A percentile compares a stretch with the other conserved stretches of the same genome.
phyloP scores from a whole-genome alignment of 768 basidiomycete genomes.

The Kwoniella dendrophila region DNA sequence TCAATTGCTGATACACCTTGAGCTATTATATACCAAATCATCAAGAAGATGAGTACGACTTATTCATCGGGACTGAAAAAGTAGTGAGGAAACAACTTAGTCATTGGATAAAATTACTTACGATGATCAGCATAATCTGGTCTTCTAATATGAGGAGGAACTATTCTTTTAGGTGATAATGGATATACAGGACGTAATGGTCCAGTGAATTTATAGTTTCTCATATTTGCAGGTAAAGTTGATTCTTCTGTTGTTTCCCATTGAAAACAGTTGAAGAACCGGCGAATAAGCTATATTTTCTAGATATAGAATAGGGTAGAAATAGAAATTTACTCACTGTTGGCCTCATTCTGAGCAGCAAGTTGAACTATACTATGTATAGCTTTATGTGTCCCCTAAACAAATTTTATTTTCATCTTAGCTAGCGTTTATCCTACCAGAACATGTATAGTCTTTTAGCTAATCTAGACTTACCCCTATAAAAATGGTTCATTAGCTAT shows the following conservation, averaged over 20 bases:
- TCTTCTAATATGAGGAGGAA: conserved; percentile 79
- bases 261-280: not conserved
- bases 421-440: not conserved
- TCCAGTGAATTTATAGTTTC: conserved; percentile 76
- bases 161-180: conserved; percentile 71
- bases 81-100: no score
- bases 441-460: not conserved
- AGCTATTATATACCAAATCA: conserved; percentile 42
- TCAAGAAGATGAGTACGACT: not conserved
- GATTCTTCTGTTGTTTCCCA: conserved; percentile 64
- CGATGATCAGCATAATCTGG: conserved; percentile 86
- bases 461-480: conserved; percentile 49
- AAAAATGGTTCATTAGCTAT: conserved; percentile 25
- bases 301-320: conserved; percentile 18
- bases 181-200: conserved; percentile 80
- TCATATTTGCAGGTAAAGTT: conserved; percentile 70
- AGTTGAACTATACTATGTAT: conserved; percentile 55
- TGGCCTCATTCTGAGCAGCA: conserved; percentile 49
- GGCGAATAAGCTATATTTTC: not conserved
- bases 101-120: no score
- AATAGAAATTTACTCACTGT: no score
- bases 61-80: not conserved
- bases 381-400: conserved; percentile 43
- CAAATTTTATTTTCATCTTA: not conserved
- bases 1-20: conserved; percentile 63